Evolutionary conservation across 495 filamentous ascomycete genomes (phyloP).

Genomic region (Hypoxylon fuscum): DNA sequence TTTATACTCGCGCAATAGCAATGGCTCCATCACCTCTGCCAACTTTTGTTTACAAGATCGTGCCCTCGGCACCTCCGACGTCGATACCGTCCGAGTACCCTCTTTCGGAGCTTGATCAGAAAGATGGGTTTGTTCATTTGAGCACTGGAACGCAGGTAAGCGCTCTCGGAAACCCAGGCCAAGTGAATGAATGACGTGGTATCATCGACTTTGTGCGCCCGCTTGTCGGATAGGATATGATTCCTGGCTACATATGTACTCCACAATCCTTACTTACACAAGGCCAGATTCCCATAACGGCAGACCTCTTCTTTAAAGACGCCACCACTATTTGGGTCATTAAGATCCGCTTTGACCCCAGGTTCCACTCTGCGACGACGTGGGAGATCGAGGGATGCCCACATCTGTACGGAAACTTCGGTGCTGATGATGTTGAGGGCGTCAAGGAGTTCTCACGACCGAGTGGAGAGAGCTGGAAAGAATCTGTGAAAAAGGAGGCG

Average conservation of each 20-base stretch:
- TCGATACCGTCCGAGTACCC: constrained; percentile 59
- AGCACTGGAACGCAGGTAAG: constrained; percentile 58
- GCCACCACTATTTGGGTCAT: constrained; percentile 51
- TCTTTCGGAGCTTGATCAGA: constrained; percentile 58
- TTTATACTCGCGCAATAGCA: constrained; percentile 1
- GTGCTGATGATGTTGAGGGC: constrained; percentile 48
- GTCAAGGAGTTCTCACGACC: constrained; percentile 42
- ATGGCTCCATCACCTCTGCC: constrained; percentile 49
- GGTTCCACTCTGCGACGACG: constrained; percentile 49
- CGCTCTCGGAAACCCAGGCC: not conserved
- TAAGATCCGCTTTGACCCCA: constrained; percentile 50
- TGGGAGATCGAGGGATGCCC: constrained; percentile 59
- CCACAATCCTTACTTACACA: not conserved
- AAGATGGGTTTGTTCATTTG: constrained; percentile 64
- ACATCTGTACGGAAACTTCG: constrained; percentile 60
- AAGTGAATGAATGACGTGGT: not conserved
- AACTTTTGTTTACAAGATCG: constrained; percentile 62
- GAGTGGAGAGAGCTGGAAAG: constrained; percentile 50
- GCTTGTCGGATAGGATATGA: not conserved
- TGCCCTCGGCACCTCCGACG: constrained; percentile 51
- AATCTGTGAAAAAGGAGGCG: constrained; percentile 41
- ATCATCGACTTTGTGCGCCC: not conserved
- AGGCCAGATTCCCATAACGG: constrained; percentile 58
- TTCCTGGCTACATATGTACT: not conserved
- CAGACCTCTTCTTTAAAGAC: constrained; percentile 56